Conservation (phyloP, 129 eudicot genomes). For the Chrysanthemum seticuspe region DNA sequence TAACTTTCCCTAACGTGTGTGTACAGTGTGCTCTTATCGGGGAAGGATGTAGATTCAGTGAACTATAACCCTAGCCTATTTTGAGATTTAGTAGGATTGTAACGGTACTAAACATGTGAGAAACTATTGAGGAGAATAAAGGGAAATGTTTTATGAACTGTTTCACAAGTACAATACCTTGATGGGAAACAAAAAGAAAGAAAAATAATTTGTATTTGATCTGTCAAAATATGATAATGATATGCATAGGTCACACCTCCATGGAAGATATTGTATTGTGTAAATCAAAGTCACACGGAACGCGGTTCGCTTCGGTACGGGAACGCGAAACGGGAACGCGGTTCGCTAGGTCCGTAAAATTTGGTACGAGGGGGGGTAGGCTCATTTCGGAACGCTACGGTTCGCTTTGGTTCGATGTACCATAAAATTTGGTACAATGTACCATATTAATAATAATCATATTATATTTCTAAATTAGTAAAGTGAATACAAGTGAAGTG, state of each 20-base stretch:
- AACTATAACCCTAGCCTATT: constrained; percentile 6
- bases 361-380: too few relatives aligned
- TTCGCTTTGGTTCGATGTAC: too few relatives aligned
- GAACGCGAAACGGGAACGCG: too few relatives aligned
- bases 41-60: constrained; percentile 10
- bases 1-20: too few relatives aligned
- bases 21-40: neutral
- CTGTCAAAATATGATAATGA: neutral
- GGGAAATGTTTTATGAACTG: too few relatives aligned
- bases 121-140: neutral
- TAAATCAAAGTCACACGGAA: neutral
- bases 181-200: neutral
- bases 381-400: too few relatives aligned
- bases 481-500: too few relatives aligned
- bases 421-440: too few relatives aligned
- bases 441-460: too few relatives aligned
- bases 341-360: too few relatives aligned
- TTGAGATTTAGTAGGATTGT: neutral
- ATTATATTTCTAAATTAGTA: too few relatives aligned
- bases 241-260: neutral
- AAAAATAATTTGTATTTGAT: neutral
- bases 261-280: constrained; percentile 4
- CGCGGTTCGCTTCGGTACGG: too few relatives aligned
- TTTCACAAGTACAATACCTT: neutral
- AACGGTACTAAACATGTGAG: neutral